These are phyloP conservation scores for Phaeoacremonium minimum DNA, from an alignment of 2,329 filamentous ascomycete species.

Conservation along the genomic window DNA sequence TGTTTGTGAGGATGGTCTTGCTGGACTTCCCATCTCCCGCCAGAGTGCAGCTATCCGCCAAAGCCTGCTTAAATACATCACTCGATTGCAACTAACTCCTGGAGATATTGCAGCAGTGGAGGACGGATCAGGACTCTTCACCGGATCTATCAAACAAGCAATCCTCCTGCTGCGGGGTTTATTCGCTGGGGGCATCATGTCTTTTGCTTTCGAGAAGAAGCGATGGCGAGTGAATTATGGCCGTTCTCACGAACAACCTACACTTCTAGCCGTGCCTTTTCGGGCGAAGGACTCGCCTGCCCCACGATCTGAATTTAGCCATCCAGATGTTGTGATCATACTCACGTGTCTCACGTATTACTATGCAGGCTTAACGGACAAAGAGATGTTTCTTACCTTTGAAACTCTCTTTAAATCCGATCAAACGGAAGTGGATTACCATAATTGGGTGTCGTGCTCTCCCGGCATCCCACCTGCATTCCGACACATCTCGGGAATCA, in stretches of 20 bases:
- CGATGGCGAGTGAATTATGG: slow-evolving; percentile 65
- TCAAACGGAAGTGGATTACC: slow-evolving; percentile 46
- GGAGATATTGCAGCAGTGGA: slow-evolving; percentile 30
- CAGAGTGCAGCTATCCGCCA: background rate
- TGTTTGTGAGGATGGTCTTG: slow-evolving; percentile 1
- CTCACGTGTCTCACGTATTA: slow-evolving; percentile 55
- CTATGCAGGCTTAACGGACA: slow-evolving; percentile 46
- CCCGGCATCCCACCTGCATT: slow-evolving; percentile 29
- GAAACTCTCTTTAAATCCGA: slow-evolving; percentile 43
- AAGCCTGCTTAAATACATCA: slow-evolving; percentile 33
- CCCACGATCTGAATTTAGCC: slow-evolving; percentile 55
- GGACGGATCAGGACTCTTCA: slow-evolving; percentile 29
- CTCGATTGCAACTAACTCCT: slow-evolving; percentile 18
- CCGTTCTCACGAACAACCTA: slow-evolving; percentile 35
- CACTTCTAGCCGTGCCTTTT: slow-evolving; percentile 53
- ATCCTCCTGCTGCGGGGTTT: slow-evolving; percentile 51
- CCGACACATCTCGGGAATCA: slow-evolving; percentile 44
- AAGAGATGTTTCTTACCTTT: slow-evolving; percentile 44
- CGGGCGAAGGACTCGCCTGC: slow-evolving; percentile 55
- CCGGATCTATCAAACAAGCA: slow-evolving; percentile 19
- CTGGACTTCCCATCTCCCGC: background rate
- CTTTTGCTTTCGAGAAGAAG: slow-evolving; percentile 50
- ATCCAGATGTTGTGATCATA: slow-evolving; percentile 53
- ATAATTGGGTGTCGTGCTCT: slow-evolving; percentile 36
- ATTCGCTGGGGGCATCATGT: slow-evolving; percentile 48